Conservation (phyloP, 192 early-diverging fungal species). For the Coemansia sp. region DNA sequence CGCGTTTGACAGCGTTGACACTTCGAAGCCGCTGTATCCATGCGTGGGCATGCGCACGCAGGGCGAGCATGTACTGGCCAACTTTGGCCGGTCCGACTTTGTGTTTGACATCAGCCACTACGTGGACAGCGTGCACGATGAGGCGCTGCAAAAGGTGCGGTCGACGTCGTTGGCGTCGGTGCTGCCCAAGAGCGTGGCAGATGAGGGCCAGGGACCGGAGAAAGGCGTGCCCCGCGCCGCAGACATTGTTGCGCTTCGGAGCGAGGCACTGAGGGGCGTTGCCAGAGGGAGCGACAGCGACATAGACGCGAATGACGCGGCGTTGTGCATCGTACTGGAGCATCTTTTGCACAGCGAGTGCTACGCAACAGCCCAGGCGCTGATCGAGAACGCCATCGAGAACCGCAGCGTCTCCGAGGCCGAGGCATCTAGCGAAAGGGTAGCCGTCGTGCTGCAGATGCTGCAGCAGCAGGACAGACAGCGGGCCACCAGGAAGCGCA, state of each 20-base stretch:
- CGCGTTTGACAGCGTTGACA: conserved; percentile 56
- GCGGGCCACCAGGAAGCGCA: conserved; percentile 39
- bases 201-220: background rate
- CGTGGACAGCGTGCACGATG: conserved; percentile 23
- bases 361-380: conserved; percentile 70
- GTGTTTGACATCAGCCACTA: conserved; percentile 60
- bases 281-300: background rate
- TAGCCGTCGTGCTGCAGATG: conserved; percentile 17
- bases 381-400: conserved; percentile 55
- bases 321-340: conserved; percentile 63
- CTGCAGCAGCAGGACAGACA: conserved; percentile 38
- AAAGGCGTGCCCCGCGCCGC: background rate
- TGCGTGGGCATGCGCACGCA: conserved; percentile 62
- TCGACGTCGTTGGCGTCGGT: conserved; percentile 8
- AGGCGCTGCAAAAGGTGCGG: conserved; percentile 17
- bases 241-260: conserved; percentile 7
- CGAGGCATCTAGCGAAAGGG: background rate
- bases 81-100: conserved; percentile 65
- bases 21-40: conserved; percentile 54
- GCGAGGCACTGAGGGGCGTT: conserved; percentile 1
- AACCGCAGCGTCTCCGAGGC: conserved; percentile 9
- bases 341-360: conserved; percentile 87
- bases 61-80: conserved; percentile 58
- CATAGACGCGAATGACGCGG: conserved; percentile 18
- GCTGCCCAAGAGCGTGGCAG: conserved; percentile 6